Base-by-base conservation (phyloP, 164 flowering plant genomes). In the Vitis cinerea region DNA sequence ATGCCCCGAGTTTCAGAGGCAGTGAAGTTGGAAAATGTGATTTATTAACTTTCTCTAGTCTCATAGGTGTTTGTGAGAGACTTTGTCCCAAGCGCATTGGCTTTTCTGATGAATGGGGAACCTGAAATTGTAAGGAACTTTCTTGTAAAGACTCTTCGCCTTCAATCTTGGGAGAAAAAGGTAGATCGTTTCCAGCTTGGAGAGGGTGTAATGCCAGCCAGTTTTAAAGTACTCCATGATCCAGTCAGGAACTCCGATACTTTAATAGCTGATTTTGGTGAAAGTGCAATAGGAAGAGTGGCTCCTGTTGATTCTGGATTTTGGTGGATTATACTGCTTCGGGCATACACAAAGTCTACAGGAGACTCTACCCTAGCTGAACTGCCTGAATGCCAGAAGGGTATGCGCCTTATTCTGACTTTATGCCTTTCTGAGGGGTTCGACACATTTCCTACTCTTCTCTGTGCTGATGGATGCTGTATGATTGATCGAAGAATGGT, bases 401-500 rank as follows among this genome's bases (percentile, higher is more conserved):
- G 95, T 19, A 90, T 90, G 83, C 88, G 84, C 17, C 85, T 90
- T 49, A 90, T 92, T 73, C 73, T 90, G 64, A 87, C 84, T 66
- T 68, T 90, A 63, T 90, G 94, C 65, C 91, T 92, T 29, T 90
- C 96, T 48, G 94, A 92, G 77, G 97, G 97, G 48, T 92, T 92
- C 72, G 97, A 92, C 61, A 92, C 97, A 62, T 90, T 92, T 72
- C 97, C 97, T 7, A 90, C 97, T 55, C 82, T 91, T 60, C 90
- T 91, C 10, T 88, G 94, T 73, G 92, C 97, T 65, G 94, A 91
- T 82, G 95, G 97, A 5, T 92, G 95, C 77, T 87, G 79, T 66
- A 92, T 92, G 97, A 87, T 92, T 75, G 97, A 92, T 71, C 88
- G 97, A 2, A 84, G 91, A 75, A 90, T 90, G 97, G 97, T 90